A percentile compares a stretch with the other conserved stretches of the same genome.
Conservation (phyloP, 2,329 filamentous ascomycete species). For the Trichoderma brevicompactum region DNA sequence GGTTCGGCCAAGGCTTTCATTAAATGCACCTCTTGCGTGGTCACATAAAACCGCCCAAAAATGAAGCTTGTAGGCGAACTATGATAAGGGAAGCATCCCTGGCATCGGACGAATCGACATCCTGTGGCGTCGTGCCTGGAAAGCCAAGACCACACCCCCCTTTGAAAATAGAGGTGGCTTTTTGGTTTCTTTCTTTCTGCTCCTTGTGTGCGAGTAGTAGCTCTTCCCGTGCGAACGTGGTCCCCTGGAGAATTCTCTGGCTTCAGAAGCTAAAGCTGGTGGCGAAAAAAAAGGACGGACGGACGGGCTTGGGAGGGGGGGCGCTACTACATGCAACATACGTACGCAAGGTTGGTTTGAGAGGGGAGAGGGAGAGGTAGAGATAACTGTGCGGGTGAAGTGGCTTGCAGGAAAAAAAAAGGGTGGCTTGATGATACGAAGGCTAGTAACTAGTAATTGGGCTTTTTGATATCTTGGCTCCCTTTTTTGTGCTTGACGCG, state of each 20-base stretch:
- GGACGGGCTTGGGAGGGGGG: neutral
- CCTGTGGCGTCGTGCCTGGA: slow-evolving; percentile 21
- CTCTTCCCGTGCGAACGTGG: neutral
- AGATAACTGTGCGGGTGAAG: slow-evolving; percentile 25
- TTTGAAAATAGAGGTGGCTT: slow-evolving; percentile 1
- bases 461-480: neutral
- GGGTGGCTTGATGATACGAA: slow-evolving; percentile 1
- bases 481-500: neutral
- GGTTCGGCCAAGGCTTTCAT: neutral
- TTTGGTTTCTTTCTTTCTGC: neutral
- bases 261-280: slow-evolving; percentile 4
- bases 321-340: no score
- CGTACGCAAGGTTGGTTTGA: neutral
- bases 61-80: slow-evolving; percentile 8
- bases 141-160: slow-evolving; percentile 10
- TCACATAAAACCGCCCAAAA: neutral
- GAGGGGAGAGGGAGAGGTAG: neutral
- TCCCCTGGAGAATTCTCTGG: neutral
- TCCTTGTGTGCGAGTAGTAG: neutral
- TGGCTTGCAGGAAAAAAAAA: slow-evolving; percentile 3
- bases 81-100: neutral
- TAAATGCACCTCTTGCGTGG: slow-evolving; percentile 12
- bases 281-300: slow-evolving; percentile 2
- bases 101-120: neutral
- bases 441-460: no score